Conservation (phyloP, 495 filamentous ascomycete species). For the Trichoderma orchidacearum region DNA sequence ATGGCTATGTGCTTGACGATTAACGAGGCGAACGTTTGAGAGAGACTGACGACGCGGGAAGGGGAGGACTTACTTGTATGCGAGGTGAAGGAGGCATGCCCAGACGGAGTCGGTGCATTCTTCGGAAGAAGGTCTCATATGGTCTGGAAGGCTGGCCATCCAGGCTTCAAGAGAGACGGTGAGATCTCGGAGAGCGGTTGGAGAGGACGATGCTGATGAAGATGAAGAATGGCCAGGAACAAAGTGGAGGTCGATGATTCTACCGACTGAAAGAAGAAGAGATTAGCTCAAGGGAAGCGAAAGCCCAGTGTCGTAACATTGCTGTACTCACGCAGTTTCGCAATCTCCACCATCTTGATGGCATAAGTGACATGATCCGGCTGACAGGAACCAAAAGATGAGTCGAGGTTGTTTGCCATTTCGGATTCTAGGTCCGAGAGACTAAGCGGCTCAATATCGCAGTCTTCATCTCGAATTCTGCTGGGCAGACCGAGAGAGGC, state of each 20-base stretch:
- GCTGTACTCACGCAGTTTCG: constrained; percentile 19
- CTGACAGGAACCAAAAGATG: background rate
- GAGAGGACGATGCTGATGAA: constrained; percentile 8
- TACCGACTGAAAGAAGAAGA: constrained; percentile 17
- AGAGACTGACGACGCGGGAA: background rate
- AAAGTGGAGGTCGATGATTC: constrained; percentile 28
- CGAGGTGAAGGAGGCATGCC: constrained; percentile 29
- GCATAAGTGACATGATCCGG: constrained; percentile 19
- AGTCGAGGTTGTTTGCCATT: background rate
- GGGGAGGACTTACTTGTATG: constrained; percentile 21
- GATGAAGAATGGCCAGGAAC: constrained; percentile 18
- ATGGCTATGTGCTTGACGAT: background rate
- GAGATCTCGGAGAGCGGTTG: constrained; percentile 14
- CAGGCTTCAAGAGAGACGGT: constrained; percentile 20
- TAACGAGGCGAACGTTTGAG: background rate
- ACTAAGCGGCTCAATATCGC: constrained; percentile 27
- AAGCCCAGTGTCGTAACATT: background rate
- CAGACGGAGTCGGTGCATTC: constrained; percentile 16
- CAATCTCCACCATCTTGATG: constrained; percentile 28
- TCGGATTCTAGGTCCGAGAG: constrained; percentile 22
- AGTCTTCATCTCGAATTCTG: constrained; percentile 38
- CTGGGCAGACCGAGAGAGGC: constrained; percentile 45
- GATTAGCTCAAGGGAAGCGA: background rate
- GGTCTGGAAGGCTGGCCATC: constrained; percentile 19
- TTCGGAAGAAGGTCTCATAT: constrained; percentile 17